A percentile compares a stretch with the other conserved stretches of the same genome.
Evolutionary conservation across 1,139 yeast species (phyloP).

Genomic region (Nakaseomyces sp.): DNA sequence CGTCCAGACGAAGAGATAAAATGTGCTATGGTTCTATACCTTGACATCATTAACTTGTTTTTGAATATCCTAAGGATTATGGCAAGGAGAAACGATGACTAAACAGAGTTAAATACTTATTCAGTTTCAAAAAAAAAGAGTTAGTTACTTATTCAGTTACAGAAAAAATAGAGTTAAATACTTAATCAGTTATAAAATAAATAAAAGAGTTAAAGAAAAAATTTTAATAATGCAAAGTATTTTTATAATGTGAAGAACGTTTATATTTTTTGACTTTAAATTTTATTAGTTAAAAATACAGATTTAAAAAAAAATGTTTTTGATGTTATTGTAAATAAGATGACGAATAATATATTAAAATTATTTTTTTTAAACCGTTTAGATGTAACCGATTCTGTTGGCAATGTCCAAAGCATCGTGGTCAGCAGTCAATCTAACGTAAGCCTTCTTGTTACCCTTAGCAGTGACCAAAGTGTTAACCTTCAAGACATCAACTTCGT

Average conservation of each 20-base stretch:
- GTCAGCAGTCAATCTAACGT: slow-evolving; percentile 97
- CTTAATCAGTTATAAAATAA: too few relatives aligned
- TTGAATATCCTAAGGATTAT: slow-evolving; percentile 65
- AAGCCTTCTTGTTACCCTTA: slow-evolving; percentile 99
- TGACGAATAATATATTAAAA: not conserved
- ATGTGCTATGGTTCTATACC: slow-evolving; percentile 66
- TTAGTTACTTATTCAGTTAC: too few relatives aligned
- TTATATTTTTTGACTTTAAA: slow-evolving; percentile 2
- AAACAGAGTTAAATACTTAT: too few relatives aligned
- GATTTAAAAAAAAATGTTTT: slow-evolving; percentile 2
- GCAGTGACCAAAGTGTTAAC: slow-evolving; percentile 97
- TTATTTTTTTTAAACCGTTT: slow-evolving; percentile 29
- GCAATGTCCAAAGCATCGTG: slow-evolving; percentile 99
- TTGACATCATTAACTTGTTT: slow-evolving; percentile 77
- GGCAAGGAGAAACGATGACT: slow-evolving; percentile 41
- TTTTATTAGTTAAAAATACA: slow-evolving; percentile 5
- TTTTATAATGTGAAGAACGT: slow-evolving; percentile 5
- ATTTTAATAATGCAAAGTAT: too few relatives aligned
- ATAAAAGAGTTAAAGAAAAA: too few relatives aligned
- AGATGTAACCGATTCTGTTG: slow-evolving; percentile 98
- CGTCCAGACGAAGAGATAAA: slow-evolving; percentile 82
- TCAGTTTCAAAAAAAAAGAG: too few relatives aligned
- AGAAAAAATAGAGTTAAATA: too few relatives aligned
- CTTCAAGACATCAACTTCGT: slow-evolving; percentile 89
- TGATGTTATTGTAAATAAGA: slow-evolving; percentile 5